Conservation (phyloP, 352 stramenopile genomes). For the Globisporangium spiculum region DNA sequence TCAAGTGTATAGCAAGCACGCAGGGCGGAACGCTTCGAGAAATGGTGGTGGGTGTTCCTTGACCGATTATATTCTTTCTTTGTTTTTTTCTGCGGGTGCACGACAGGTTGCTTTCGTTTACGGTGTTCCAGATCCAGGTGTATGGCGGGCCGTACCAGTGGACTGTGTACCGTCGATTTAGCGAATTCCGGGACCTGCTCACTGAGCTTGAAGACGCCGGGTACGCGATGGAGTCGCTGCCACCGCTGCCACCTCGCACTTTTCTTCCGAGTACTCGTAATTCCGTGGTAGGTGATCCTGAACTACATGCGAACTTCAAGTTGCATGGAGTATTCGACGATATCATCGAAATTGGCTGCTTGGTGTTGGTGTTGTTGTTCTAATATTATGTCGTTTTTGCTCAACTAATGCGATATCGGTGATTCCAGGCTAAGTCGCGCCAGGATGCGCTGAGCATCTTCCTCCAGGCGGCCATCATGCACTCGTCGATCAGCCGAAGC, state of each 20-base stretch:
- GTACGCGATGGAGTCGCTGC: slow-evolving; percentile 51
- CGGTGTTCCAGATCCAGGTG: slow-evolving; percentile 80
- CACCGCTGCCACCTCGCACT: slow-evolving; percentile 60
- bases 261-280: slow-evolving; percentile 72
- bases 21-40: slow-evolving; percentile 5
- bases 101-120: slow-evolving; percentile 78
- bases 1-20: not conserved
- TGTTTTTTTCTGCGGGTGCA: slow-evolving; percentile 18
- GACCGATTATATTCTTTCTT: slow-evolving; percentile 8
- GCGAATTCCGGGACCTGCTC: slow-evolving; percentile 71
- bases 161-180: slow-evolving; percentile 84
- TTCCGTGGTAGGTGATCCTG: slow-evolving; percentile 34
- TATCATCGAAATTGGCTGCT: not conserved
- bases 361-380: not conserved
- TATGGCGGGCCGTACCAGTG: slow-evolving; percentile 85
- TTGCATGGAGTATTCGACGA: slow-evolving; percentile 2
- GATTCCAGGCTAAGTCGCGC: slow-evolving; percentile 47
- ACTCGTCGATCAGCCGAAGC: slow-evolving; percentile 71
- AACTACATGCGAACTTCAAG: not conserved
- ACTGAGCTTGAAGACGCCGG: slow-evolving; percentile 42
- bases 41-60: slow-evolving; percentile 13
- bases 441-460: slow-evolving; percentile 80
- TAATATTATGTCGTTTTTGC: not conserved
- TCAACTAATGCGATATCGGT: not conserved
- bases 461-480: slow-evolving; percentile 80